phyloP scores from a whole-genome alignment of 23 red algal genomes.

The Pyropia yezoensis region DNA sequence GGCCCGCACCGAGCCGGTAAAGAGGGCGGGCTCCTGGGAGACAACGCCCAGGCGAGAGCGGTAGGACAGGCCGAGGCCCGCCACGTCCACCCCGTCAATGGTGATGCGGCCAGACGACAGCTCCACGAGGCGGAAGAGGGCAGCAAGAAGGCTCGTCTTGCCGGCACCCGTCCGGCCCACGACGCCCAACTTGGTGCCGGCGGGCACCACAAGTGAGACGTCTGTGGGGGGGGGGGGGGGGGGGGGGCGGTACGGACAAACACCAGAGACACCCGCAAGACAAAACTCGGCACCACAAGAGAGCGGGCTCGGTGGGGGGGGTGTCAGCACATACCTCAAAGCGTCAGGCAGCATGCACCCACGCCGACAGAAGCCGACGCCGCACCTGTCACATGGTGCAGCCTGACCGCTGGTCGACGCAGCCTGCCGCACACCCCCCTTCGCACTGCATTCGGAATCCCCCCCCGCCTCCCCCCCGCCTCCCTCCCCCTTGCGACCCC shows the following conservation, averaged over 20 bases:
- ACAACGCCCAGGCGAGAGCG: slow-evolving; percentile 67
- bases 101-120: slow-evolving; percentile 32
- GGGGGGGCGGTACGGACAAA: no score
- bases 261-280: no score
- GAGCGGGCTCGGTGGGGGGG: not conserved
- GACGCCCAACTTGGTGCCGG: slow-evolving; percentile 26
- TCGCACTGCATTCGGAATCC: no score
- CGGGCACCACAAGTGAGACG: slow-evolving; percentile 8
- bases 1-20: slow-evolving; percentile 64
- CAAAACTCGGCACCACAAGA: not conserved
- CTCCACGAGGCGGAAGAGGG: slow-evolving; percentile 32
- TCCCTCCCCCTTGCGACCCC: no score
- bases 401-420: no score
- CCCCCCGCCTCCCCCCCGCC: no score
- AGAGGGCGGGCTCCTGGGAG: slow-evolving; percentile 71
- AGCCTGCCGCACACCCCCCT: no score
- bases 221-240: no score
- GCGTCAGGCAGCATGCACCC: no score
- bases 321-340: no score
- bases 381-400: no score
- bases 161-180: slow-evolving; percentile 53
- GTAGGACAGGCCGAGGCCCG: slow-evolving; percentile 30
- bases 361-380: no score
- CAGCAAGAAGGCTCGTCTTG: slow-evolving; percentile 29
- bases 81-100: slow-evolving; percentile 82